These are phyloP conservation scores for Phalaenopsis aphrodite DNA, from an alignment of 106 monocot species.

Conservation along the genomic window DNA sequence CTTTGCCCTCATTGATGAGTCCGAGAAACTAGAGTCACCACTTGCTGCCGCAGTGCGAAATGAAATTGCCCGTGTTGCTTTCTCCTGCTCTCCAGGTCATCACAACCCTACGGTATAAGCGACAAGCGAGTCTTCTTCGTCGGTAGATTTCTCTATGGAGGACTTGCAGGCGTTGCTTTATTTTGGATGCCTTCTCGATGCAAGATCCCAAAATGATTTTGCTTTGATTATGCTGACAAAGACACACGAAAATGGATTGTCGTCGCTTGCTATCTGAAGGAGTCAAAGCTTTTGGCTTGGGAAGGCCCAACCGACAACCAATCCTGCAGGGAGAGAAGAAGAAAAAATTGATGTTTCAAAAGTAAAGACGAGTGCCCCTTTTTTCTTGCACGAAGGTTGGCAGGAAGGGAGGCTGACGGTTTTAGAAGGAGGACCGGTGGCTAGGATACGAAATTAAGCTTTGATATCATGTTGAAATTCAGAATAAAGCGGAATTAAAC, in stretches of 20 bases:
- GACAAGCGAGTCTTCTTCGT: not conserved
- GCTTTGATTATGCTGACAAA: constrained; percentile 65
- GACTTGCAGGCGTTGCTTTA: constrained; percentile 76
- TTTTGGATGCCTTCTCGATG: constrained; percentile 73
- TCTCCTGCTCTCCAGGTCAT: not conserved
- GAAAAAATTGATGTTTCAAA: no score
- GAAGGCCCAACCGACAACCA: no score
- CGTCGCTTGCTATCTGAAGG: no score
- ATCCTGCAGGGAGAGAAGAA: no score
- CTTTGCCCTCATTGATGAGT: constrained; percentile 73
- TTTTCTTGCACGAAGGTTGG: no score
- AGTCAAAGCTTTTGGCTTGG: no score
- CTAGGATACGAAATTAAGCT: no score
- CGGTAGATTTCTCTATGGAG: constrained; percentile 14
- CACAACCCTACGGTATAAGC: not conserved
- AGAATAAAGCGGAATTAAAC: no score
- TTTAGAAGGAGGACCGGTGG: no score
- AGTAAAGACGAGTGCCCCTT: no score
- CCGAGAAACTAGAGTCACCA: constrained; percentile 64
- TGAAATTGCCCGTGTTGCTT: constrained; percentile 32
- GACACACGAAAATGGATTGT: constrained; percentile 52
- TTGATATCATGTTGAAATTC: no score
- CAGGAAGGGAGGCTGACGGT: no score
- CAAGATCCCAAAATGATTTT: constrained; percentile 71
- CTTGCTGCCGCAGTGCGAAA: constrained; percentile 58